A percentile compares a stretch with the other conserved stretches of the same genome.
phyloP scores from a whole-genome alignment of 768 basidiomycete species.

The Hirschioporus abietinus region DNA sequence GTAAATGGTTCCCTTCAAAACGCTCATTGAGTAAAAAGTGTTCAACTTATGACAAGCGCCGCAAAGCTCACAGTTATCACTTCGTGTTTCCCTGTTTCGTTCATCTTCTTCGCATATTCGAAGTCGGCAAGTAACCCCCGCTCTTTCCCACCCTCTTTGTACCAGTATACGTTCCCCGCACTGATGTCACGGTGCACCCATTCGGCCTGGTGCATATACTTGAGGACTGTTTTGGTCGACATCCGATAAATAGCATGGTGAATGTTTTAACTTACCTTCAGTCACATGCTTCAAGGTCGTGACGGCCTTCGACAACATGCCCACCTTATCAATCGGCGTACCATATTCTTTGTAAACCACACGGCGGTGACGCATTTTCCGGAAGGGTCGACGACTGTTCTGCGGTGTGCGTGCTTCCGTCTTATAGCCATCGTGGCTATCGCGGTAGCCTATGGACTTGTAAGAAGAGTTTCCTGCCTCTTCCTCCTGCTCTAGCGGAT shows the following conservation, averaged over 20 bases:
- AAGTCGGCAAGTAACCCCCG: background rate
- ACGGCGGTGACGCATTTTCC: background rate
- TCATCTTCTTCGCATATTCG: background rate
- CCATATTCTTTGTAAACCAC: background rate
- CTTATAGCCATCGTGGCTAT: background rate
- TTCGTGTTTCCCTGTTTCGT: background rate
- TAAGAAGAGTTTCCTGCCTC: background rate
- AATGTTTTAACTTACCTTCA: background rate
- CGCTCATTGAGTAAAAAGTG: background rate
- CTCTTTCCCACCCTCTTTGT: background rate
- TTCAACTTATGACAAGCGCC: background rate
- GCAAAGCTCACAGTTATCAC: background rate
- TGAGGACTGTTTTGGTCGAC: background rate
- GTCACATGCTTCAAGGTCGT: background rate
- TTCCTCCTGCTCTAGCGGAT: background rate
- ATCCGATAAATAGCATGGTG: background rate
- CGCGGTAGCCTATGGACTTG: background rate
- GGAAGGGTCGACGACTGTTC: background rate
- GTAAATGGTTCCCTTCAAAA: background rate
- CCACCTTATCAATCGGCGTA: background rate
- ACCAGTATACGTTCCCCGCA: background rate
- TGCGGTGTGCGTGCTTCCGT: background rate
- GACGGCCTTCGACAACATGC: background rate
- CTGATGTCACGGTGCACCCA: background rate
- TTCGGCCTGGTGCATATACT: background rate